Conservation (phyloP, 257 asterid genomes). For the Mitragyna speciosa region DNA sequence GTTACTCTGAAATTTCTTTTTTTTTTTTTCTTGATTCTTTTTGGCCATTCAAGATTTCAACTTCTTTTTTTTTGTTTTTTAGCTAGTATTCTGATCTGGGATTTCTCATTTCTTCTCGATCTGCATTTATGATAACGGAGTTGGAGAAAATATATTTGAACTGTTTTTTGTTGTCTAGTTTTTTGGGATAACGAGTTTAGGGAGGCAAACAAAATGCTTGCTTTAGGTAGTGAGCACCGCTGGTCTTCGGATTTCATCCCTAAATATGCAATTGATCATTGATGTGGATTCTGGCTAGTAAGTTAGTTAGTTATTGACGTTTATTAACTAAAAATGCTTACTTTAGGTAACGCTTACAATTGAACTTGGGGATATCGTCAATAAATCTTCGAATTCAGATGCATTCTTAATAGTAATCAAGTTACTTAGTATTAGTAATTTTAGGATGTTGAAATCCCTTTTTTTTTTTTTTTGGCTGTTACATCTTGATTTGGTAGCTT, state of each 20-base stretch:
- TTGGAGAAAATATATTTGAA: background rate
- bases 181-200: background rate
- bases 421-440: background rate
- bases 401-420: background rate
- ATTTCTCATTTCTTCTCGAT: background rate
- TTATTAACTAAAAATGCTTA: background rate
- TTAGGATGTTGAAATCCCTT: background rate
- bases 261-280: background rate
- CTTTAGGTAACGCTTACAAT: background rate
- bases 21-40: background rate
- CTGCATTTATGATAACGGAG: background rate
- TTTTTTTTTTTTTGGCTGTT: background rate
- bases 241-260: background rate
- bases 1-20: background rate
- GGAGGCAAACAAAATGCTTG: background rate
- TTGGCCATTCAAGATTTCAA: constrained; percentile 4
- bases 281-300: background rate
- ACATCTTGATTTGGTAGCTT: background rate
- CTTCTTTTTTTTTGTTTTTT: background rate
- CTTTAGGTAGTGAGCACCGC: background rate
- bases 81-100: background rate
- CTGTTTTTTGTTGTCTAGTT: background rate
- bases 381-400: background rate
- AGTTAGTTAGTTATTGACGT: background rate
- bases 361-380: background rate